A percentile compares a stretch with the other conserved stretches of the same genome.
phyloP scores from a whole-genome alignment of 2,329 filamentous ascomycete species.

The Pseudogymnoascus sp. region DNA sequence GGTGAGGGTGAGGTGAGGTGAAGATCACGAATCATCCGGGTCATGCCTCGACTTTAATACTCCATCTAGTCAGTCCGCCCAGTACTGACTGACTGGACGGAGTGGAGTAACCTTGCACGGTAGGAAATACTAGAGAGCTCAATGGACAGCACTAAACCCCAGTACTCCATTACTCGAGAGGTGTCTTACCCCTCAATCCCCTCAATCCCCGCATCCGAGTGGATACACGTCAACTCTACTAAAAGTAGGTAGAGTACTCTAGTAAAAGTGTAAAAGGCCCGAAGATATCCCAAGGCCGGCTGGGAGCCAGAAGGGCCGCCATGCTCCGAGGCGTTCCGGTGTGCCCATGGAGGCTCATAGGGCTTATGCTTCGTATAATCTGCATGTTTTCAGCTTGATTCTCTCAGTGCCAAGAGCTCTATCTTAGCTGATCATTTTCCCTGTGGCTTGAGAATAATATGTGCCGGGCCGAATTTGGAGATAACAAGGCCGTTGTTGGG shows the following conservation, averaged over 20 bases:
- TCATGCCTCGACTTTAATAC: slow-evolving; percentile 2
- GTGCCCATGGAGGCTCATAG: neutral
- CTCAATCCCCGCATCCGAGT: slow-evolving; percentile 4
- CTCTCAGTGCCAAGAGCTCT: neutral
- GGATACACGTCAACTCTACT: slow-evolving; percentile 5
- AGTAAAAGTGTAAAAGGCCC: slow-evolving; percentile 1
- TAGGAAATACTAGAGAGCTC: neutral
- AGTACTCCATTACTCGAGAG: neutral
- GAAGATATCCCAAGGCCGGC: neutral
- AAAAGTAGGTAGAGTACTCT: neutral
- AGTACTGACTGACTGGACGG: neutral
- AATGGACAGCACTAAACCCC: neutral
- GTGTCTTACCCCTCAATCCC: neutral
- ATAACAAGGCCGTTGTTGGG: neutral
- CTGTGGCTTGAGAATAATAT: slow-evolving; percentile 17
- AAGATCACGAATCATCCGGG: neutral
- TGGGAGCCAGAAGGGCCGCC: neutral
- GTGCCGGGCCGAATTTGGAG: neutral
- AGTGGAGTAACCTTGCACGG: slow-evolving; percentile 3
- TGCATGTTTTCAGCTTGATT: neutral
- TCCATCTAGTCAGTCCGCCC: neutral
- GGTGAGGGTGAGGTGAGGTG: neutral
- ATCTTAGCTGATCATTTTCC: neutral
- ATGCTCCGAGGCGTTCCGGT: neutral
- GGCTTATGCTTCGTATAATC: neutral